Conservation (phyloP, 2,329 filamentous ascomycete species). For the Verticillium nubilum region DNA sequence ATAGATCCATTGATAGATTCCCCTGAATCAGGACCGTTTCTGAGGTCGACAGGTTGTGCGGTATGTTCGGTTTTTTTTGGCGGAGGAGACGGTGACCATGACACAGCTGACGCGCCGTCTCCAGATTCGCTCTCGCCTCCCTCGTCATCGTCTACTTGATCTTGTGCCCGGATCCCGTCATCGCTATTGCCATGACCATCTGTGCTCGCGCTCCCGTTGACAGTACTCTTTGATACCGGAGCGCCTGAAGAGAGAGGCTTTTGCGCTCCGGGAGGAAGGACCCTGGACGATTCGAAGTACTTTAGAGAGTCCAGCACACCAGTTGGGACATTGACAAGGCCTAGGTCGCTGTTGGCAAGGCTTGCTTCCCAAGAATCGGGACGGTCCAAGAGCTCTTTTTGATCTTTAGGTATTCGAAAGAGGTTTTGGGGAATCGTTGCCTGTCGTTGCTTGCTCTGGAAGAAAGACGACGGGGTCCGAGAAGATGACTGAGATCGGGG, state of each 20-base stretch:
- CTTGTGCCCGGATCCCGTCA: neutral
- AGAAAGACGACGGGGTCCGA: neutral
- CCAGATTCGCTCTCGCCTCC: conserved; percentile 7
- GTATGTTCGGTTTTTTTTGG: neutral
- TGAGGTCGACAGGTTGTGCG: neutral
- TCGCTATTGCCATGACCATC: neutral
- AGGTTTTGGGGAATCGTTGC: conserved; percentile 17
- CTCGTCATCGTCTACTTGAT: neutral
- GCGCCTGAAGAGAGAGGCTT: neutral
- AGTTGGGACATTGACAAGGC: conserved; percentile 25
- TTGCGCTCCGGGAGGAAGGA: conserved; percentile 9
- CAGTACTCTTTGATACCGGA: neutral
- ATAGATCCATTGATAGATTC: neutral
- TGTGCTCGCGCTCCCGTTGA: neutral
- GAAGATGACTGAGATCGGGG: neutral
- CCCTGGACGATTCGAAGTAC: conserved; percentile 10
- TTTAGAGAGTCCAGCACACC: conserved; percentile 27
- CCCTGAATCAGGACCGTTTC: neutral
- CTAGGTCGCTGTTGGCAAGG: conserved; percentile 16
- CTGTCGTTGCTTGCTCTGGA: neutral
- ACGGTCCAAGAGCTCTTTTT: conserved; percentile 28
- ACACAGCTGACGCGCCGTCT: neutral
- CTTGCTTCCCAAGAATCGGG: conserved; percentile 29
- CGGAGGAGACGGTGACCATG: conserved; percentile 18
- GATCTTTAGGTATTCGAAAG: conserved; percentile 30